Percentiles rank a stretch among this genome's conserved stretches.
Conservation (phyloP, 805 yeast genomes). For the Wickerhamiella occidentalis region DNA sequence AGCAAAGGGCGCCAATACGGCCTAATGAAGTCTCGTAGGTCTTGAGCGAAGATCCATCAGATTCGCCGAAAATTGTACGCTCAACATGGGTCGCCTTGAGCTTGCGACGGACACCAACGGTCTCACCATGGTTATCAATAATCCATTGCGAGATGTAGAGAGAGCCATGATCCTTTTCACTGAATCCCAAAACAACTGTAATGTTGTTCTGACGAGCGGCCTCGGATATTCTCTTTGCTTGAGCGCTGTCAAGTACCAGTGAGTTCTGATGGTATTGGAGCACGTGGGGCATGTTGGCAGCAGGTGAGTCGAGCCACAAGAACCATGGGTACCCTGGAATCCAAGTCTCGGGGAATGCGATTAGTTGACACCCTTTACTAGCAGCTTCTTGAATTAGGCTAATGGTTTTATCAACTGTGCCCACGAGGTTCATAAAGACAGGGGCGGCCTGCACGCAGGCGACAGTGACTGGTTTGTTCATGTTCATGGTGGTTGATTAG, state of each 20-base stretch:
- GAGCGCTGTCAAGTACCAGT: neutral
- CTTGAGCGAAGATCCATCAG: constrained; percentile 8
- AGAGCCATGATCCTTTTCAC: constrained; percentile 18
- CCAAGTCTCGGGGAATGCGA: constrained; percentile 21
- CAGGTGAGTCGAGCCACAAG: constrained; percentile 8
- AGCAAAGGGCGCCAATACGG: neutral
- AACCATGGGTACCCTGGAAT: constrained; percentile 20
- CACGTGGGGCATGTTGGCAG: constrained; percentile 8
- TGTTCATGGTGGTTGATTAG: too few relatives aligned
- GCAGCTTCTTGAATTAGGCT: constrained; percentile 17
- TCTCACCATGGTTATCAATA: neutral
- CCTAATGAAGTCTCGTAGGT: constrained; percentile 6
- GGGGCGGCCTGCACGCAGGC: constrained; percentile 22
- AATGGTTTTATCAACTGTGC: constrained; percentile 15
- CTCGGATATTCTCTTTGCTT: constrained; percentile 12
- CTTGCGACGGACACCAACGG: constrained; percentile 3
- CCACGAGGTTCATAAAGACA: constrained; percentile 16
- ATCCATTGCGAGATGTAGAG: constrained; percentile 16
- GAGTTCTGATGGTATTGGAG: constrained; percentile 10
- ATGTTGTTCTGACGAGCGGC: constrained; percentile 9
- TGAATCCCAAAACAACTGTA: constrained; percentile 11
- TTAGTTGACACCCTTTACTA: constrained; percentile 16
- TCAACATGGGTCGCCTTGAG: constrained; percentile 8
- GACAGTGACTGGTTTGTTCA: neutral
- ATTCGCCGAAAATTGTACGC: constrained; percentile 10